A percentile compares a stretch with the other conserved stretches of the same genome.
phyloP scores from a whole-genome alignment of 352 stramenopile species.

The Pythium brachiatum region DNA sequence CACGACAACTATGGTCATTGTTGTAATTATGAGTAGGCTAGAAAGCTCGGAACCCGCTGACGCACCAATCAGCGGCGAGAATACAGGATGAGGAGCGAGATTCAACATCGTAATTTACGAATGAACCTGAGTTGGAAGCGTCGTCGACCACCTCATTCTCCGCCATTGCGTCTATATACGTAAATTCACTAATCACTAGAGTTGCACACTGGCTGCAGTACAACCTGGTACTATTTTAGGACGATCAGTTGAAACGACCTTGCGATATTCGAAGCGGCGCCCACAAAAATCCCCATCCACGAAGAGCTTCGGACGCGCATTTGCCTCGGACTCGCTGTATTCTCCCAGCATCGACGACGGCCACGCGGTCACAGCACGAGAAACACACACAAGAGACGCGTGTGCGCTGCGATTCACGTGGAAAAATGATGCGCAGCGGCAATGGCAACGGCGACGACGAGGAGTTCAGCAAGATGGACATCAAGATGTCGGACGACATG shows the following conservation, averaged over 20 bases:
- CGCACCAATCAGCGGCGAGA: not conserved
- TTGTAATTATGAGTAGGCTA: not conserved
- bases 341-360: not conserved
- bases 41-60: not conserved
- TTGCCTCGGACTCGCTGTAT: not conserved
- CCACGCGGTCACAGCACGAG: too few relatives aligned
- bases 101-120: conserved; percentile 1
- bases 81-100: not conserved
- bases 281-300: not conserved
- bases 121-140: not conserved
- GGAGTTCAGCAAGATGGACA: conserved; percentile 30
- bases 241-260: not conserved
- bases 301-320: not conserved
- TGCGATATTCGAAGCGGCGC: not conserved
- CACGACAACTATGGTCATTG: not conserved
- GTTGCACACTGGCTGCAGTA: not conserved
- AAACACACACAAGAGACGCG: too few relatives aligned
- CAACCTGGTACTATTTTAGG: not conserved
- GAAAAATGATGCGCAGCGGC: conserved; percentile 12
- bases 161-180: not conserved
- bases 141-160: not conserved
- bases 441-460: conserved; percentile 16
- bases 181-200: not conserved
- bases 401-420: too few relatives aligned
- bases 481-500: conserved; percentile 31